Percentiles rank a stretch among this genome's conserved stretches.
These are phyloP conservation scores for Scheffersomyces ergatensis DNA, from an alignment of 805 yeast genomes.

Conservation along the genomic window DNA sequence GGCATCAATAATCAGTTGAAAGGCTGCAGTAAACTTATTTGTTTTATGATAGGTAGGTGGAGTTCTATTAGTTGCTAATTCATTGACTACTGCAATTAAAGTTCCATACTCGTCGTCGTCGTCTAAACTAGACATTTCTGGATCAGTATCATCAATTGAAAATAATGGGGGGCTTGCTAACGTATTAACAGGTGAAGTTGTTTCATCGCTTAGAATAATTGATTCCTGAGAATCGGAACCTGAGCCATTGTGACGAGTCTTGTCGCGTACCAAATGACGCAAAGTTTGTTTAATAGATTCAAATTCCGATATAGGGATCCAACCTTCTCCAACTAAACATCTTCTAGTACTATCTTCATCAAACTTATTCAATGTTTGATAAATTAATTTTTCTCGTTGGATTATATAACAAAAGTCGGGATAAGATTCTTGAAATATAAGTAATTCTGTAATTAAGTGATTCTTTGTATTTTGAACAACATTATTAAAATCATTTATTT, in stretches of 20 bases:
- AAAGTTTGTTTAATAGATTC: conserved; percentile 31
- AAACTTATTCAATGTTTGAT: conserved; percentile 59
- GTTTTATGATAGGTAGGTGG: conserved; percentile 74
- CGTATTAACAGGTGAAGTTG: conserved; percentile 1
- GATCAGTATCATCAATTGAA: conserved; percentile 20
- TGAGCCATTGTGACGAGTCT: conserved; percentile 8
- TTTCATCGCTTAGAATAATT: conserved; percentile 6
- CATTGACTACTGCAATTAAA: conserved; percentile 49
- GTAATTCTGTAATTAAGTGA: conserved; percentile 36
- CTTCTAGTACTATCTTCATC: conserved; percentile 66
- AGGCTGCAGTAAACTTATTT: conserved; percentile 67
- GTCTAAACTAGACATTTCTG: conserved; percentile 10
- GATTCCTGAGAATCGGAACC: conserved; percentile 14
- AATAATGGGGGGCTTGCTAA: conserved; percentile 12
- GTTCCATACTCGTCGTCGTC: conserved; percentile 16
- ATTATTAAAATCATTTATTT: conserved; percentile 27
- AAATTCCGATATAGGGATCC: conserved; percentile 64
- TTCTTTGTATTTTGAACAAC: conserved; percentile 33
- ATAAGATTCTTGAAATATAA: conserved; percentile 32
- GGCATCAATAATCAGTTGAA: conserved; percentile 72
- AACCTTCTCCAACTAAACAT: conserved; percentile 70
- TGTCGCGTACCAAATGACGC: conserved; percentile 42
- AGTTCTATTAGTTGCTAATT: conserved; percentile 59
- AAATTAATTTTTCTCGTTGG: conserved; percentile 57
- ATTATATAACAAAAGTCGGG: conserved; percentile 31